Evolutionary conservation across 345 rosid genomes (phyloP), one percentile per base, ranked within the genome.

Genomic region (Melastoma malabathricum): DNA sequence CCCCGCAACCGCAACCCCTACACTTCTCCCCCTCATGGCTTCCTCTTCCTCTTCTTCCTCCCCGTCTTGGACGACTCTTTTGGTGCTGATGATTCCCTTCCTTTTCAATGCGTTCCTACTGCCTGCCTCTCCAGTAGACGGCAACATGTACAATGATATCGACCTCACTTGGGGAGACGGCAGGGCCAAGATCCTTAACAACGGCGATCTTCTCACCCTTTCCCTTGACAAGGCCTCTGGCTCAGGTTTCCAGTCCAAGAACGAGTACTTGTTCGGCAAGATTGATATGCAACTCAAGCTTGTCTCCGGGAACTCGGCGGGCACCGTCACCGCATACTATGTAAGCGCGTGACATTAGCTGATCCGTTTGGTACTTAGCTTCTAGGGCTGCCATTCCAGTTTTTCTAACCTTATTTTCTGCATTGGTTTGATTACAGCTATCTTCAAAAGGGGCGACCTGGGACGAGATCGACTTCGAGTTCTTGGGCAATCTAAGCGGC

Each of bases 221-320:
- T 67, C 78, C 46, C 84, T 81, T 5, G 94, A 84, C 65, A 72
- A 71, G 52, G 18, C 65, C 46, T 84, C 94, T 0, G 94, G 94
- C 39, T 84, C 89, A 0, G 94, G 94, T 1, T 76, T 84, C 56
- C 75, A 75, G 29, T 81, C 94, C 13, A 78, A 61, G 62, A 71
- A 76, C 5, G 65, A 78, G 51, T 81, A 60, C 64, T 19, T 84
- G 0, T 81, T 51, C 22, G 94, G 83, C 12, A 79, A 71, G 65
- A 69, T 81, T 10, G 82, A 78, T 62, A 74, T 84, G 85, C 75
- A 76, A 41, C 69, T 84, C 25, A 84, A 84, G 66, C 85, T 84
- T 15, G 94, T 81, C 13, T 67, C 85, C 5, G 94, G 88, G n/a
- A 79, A 84, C 52, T 84, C 94, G 4, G 94, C 94, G 0, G 94